Percentiles rank a stretch among this genome's conserved stretches.
These are phyloP conservation scores for Claviceps maximensis DNA, from an alignment of 2,329 filamentous ascomycete species.

Conservation along the genomic window DNA sequence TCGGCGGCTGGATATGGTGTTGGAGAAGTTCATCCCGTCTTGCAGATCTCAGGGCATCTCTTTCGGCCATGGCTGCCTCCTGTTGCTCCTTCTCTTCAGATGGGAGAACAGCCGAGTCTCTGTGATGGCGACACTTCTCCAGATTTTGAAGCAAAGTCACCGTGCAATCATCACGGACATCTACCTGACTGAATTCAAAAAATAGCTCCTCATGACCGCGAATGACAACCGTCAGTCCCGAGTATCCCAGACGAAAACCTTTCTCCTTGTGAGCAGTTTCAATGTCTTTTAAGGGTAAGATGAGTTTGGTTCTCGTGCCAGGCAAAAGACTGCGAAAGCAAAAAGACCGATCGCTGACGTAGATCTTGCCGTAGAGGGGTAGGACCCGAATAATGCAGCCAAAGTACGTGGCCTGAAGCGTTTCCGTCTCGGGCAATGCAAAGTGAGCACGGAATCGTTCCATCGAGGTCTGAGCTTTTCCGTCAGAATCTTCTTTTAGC, in stretches of 20 bases:
- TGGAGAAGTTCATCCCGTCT: slow-evolving; percentile 40
- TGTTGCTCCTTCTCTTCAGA: slow-evolving; percentile 58
- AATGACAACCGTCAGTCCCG: slow-evolving; percentile 84
- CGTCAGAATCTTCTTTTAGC: slow-evolving; percentile 44
- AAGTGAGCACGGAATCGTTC: slow-evolving; percentile 86
- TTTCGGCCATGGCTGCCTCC: slow-evolving; percentile 65
- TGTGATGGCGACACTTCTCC: slow-evolving; percentile 56
- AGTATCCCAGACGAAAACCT: slow-evolving; percentile 83
- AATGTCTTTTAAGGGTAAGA: slow-evolving; percentile 79
- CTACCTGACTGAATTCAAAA: slow-evolving; percentile 74
- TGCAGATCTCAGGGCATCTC: slow-evolving; percentile 66
- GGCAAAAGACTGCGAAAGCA: slow-evolving; percentile 89
- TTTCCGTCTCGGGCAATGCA: slow-evolving; percentile 71
- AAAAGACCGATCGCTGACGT: slow-evolving; percentile 75
- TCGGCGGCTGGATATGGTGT: slow-evolving; percentile 37
- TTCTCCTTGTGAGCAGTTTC: slow-evolving; percentile 92
- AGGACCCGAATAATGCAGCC: slow-evolving; percentile 82
- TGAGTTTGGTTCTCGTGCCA: slow-evolving; percentile 82
- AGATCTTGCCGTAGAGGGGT: slow-evolving; percentile 91
- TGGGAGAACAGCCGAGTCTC: slow-evolving; percentile 54
- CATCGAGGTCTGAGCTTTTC: slow-evolving; percentile 50
- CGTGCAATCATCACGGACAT: slow-evolving; percentile 76
- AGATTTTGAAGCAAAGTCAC: slow-evolving; percentile 67
- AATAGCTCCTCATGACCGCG: slow-evolving; percentile 91
- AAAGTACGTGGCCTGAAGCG: slow-evolving; percentile 79